Evolutionary conservation across 352 stramenopile species (phyloP), one percentile per base, ranked within the genome.

Genomic region (Stephanocyclus meneghinianus): DNA sequence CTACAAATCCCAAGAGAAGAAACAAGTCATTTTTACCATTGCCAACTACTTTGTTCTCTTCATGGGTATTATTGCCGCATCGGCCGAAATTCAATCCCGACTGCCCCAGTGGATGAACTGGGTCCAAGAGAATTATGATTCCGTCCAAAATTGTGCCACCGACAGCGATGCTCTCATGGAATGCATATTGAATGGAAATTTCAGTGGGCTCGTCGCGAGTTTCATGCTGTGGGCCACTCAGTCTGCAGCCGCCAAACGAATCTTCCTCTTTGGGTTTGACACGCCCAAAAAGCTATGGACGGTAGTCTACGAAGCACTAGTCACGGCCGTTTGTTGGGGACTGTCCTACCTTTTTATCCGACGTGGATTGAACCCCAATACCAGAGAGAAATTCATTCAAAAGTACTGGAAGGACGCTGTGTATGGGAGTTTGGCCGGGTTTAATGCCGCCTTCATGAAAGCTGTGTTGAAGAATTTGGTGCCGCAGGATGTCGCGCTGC

Each of bases 391-490:
- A 11, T 91, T 92, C 76, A 60, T 93, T 7, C 78, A 87, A 63
- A 92, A 90, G 61, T 94, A 91, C 67, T 94, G 89, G 89, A 94
- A 94, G 56, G 89, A 94, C 85, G 87, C 87, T 5, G 83, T 94
- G 0, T 94, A 94, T 73, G 89, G 89, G 37, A 91, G 84, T 81
- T 68, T 94, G 55, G 89, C 89, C 29, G 89, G 89, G n/a, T 94
- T 94, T 57, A 94, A 94, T 74, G 89, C 87, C 29, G 81, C 86
- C 2, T 94, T 94, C 70, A 87, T 94, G 82, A 94, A 94, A 69
- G 80, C 84, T 32, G 83, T 94, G 4, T 66, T 94, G 29, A 94
- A 94, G 65, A 92, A 93, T 84, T 79, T 93, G 45, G 85, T 93
- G 56, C 87, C 89, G 18, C 83, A 93, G 76, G 80, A 87, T 50